phyloP scores from a whole-genome alignment of 345 rosid species.

The Adansonia digitata region DNA sequence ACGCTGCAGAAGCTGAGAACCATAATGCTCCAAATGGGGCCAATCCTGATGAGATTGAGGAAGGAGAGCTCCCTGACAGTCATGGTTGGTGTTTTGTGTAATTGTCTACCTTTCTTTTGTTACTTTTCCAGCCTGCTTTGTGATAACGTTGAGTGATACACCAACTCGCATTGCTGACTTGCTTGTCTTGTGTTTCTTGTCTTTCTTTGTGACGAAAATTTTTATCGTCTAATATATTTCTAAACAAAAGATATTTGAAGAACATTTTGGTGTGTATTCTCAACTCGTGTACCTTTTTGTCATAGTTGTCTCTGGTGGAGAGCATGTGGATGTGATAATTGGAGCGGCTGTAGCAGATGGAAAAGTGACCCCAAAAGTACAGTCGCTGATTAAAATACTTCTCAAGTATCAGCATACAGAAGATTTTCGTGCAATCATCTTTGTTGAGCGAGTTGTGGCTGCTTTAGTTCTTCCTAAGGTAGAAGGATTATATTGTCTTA shows the following conservation, averaged over 20 bases:
- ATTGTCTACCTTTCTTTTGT: background rate
- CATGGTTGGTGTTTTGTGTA: slow-evolving; percentile 50
- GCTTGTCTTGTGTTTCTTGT: background rate
- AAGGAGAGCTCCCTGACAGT: slow-evolving; percentile 94
- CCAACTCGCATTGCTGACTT: background rate
- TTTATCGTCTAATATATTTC: background rate
- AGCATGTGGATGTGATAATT: slow-evolving; percentile 86
- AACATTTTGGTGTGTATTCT: slow-evolving; percentile 3
- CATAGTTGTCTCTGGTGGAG: slow-evolving; percentile 93
- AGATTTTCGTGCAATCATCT: slow-evolving; percentile 97
- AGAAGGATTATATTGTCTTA: background rate
- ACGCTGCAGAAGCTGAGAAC: slow-evolving; percentile 33
- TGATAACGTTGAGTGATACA: background rate
- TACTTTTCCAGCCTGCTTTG: background rate
- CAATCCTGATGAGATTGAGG: slow-evolving; percentile 72
- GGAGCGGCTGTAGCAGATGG: slow-evolving; percentile 99
- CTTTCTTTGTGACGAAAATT: background rate
- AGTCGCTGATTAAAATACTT: slow-evolving; percentile 77
- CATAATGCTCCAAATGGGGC: slow-evolving; percentile 26
- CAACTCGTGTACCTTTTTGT: slow-evolving; percentile 17
- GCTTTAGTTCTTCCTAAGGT: slow-evolving; percentile 99
- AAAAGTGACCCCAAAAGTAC: slow-evolving; percentile 98
- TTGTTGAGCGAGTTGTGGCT: slow-evolving; percentile 96
- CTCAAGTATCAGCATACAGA: slow-evolving; percentile 79
- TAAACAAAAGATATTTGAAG: background rate